Evolutionary conservation across 2,329 filamentous ascomycete genomes (phyloP).

Genomic region (Gaeumannomyces tritici): DNA sequence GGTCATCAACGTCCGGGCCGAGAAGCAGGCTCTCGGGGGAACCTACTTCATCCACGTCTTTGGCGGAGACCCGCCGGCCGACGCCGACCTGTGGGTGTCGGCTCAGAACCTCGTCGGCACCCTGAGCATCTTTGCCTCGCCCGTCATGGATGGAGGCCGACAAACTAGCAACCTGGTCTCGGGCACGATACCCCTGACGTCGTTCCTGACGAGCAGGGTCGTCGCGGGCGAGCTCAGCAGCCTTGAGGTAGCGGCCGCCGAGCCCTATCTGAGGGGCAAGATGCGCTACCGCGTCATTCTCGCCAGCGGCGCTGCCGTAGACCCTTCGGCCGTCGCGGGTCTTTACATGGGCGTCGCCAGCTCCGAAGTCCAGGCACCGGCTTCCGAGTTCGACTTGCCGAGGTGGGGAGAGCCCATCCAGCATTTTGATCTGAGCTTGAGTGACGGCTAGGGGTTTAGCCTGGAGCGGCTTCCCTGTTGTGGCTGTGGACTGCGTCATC

Average conservation of each 20-base stretch:
- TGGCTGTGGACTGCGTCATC: background rate
- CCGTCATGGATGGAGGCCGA: slow-evolving; percentile 8
- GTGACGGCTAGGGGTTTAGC: background rate
- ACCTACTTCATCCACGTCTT: slow-evolving; percentile 62
- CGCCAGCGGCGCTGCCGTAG: slow-evolving; percentile 17
- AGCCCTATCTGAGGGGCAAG: slow-evolving; percentile 28
- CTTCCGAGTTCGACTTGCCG: slow-evolving; percentile 22
- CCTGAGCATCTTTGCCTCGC: slow-evolving; percentile 42
- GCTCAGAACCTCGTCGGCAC: slow-evolving; percentile 51
- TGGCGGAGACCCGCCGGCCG: slow-evolving; percentile 40
- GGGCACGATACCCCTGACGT: slow-evolving; percentile 42
- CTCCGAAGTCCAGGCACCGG: slow-evolving; percentile 23
- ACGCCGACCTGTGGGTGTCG: slow-evolving; percentile 38
- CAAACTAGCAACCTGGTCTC: slow-evolving; percentile 25
- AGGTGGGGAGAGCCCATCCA: slow-evolving; percentile 20
- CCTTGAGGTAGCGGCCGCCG: slow-evolving; percentile 24
- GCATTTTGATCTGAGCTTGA: slow-evolving; percentile 11
- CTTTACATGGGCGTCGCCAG: slow-evolving; percentile 26
- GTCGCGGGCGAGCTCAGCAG: slow-evolving; percentile 22
- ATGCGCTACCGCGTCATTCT: slow-evolving; percentile 24
- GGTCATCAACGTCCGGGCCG: slow-evolving; percentile 55
- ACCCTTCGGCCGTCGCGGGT: slow-evolving; percentile 18
- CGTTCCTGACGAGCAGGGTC: slow-evolving; percentile 33
- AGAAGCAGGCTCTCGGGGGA: slow-evolving; percentile 48
- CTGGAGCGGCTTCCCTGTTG: background rate